Base-by-base conservation (phyloP, 2,329 filamentous ascomycete species). In the Anisogramma anomala region DNA sequence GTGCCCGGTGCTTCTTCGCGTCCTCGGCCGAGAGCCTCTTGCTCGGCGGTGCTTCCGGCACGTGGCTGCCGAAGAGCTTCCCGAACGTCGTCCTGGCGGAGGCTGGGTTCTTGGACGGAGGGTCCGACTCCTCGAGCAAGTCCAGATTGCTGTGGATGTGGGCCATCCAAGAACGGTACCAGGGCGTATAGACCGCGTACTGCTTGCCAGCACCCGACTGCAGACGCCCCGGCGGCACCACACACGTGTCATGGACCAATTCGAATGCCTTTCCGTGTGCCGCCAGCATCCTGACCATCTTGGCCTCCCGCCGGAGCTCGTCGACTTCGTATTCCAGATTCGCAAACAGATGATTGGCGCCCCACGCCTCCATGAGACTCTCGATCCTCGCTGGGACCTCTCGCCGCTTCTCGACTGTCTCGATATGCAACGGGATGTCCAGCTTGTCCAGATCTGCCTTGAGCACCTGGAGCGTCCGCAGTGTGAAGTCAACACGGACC, bases 321-420 rank as follows among this genome's bases (percentile, higher is more conserved):
- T 95, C 88, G 0, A 93, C 85, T 58, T 94, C 88, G 53, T 94
- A 94, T 57, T 94, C 87, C 43, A 87, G 76, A 55, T 94, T 94
- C 35, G 82, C 78, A 53, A 78, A 93, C 2, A 94, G 49, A 52
- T 91, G 82, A 36, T 69, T 79, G 1, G 76, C 81, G 0, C 74
- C 74, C 86, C 85, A 94, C 46, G 76, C 64, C 22, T 74, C 64
- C 56, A 82, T 74, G 30, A 88, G 63, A 38, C 79, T 71, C 2
- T 82, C 51, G 8, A 94, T 66, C 3, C 77, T 67, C 1, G 57
- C 58, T 0, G 79, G 72, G 0, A 91, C 67, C 1, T 68, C 60
- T 48, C 69, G 79, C 25, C 87, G 68, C 52, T 75, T 73, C 39
- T 78, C 70, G 6, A 86, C 70, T 0, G 76, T 84, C 58, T 86